A percentile compares a stretch with the other conserved stretches of the same genome.
Conservation (phyloP, 78 protist species). For the Andalucia godoyi region DNA sequence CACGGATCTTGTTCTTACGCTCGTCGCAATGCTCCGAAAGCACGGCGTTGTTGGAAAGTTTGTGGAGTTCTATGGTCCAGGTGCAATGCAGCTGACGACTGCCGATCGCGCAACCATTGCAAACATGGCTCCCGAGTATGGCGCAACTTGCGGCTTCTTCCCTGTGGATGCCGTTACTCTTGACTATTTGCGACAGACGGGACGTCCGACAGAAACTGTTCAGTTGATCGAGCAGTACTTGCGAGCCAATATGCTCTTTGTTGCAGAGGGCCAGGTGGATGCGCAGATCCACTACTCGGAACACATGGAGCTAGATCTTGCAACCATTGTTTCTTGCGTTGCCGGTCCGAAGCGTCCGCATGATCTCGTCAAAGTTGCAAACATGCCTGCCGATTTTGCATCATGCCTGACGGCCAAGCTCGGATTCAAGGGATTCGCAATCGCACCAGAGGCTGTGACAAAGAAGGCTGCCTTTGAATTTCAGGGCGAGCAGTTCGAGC, state of each 20-base stretch:
- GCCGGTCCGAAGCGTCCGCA: slow-evolving; percentile 77
- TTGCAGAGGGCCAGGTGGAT: background rate
- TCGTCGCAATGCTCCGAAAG: slow-evolving; percentile 45
- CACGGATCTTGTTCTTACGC: slow-evolving; percentile 76
- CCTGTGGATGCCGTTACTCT: slow-evolving; percentile 57
- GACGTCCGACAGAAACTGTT: slow-evolving; percentile 21
- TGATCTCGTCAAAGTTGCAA: slow-evolving; percentile 54
- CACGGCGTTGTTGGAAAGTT: slow-evolving; percentile 74
- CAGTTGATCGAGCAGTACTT: slow-evolving; percentile 28
- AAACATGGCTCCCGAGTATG: slow-evolving; percentile 88
- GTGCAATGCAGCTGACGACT: slow-evolving; percentile 41
- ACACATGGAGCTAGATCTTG: slow-evolving; percentile 42
- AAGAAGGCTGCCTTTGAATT: slow-evolving; percentile 28
- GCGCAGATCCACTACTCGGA: slow-evolving; percentile 27
- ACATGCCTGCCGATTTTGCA: slow-evolving; percentile 52
- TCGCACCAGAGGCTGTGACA: slow-evolving; percentile 18
- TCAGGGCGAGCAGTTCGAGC: slow-evolving; percentile 33
- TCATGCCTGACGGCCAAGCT: slow-evolving; percentile 31
- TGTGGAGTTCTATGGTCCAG: slow-evolving; percentile 80
- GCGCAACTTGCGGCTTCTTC: slow-evolving; percentile 78
- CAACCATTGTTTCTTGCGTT: slow-evolving; percentile 50
- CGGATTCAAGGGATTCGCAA: slow-evolving; percentile 73
- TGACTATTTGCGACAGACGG: slow-evolving; percentile 50
- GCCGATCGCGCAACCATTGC: slow-evolving; percentile 80
- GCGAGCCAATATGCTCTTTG: background rate